phyloP scores from a whole-genome alignment of 1,284 basidiomycete genomes.

The Ustilago hordei region DNA sequence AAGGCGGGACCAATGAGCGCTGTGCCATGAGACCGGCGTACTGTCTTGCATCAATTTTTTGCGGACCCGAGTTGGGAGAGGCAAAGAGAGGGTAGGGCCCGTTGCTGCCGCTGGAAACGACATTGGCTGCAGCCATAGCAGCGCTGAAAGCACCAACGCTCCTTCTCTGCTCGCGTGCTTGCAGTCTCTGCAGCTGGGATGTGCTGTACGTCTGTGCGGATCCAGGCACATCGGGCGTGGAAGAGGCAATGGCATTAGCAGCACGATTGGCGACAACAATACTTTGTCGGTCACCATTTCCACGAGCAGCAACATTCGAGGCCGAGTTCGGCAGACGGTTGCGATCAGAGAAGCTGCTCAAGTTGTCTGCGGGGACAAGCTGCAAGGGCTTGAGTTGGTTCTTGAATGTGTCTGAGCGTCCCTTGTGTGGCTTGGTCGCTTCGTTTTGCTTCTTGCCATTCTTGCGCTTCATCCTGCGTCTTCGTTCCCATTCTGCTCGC shows the following conservation, averaged over 20 bases:
- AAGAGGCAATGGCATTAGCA: conserved; percentile 9
- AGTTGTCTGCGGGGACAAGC: conserved; percentile 48
- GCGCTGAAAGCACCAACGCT: conserved; percentile 62
- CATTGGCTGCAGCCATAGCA: conserved; percentile 56
- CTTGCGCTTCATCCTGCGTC: conserved; percentile 56
- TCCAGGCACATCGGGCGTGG: conserved; percentile 9
- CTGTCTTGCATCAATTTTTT: conserved; percentile 48
- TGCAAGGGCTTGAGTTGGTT: conserved; percentile 56
- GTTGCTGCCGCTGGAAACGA: conserved; percentile 56
- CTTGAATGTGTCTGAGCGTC: conserved; percentile 40
- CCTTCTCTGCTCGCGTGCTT: conserved; percentile 58
- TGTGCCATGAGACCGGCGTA: conserved; percentile 66
- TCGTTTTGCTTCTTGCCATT: conserved; percentile 33
- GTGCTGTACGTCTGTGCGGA: conserved; percentile 50
- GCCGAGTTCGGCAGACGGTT: conserved; percentile 10
- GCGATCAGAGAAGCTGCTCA: conserved; percentile 23
- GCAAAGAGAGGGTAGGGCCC: conserved; percentile 64
- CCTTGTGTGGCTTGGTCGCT: conserved; percentile 18
- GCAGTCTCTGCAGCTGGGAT: conserved; percentile 61
- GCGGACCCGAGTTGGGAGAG: conserved; percentile 30
- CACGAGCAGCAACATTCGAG: conserved; percentile 10
- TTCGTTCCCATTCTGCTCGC: conserved; percentile 64
- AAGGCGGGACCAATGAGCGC: conserved; percentile 65
- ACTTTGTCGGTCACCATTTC: conserved; percentile 21
- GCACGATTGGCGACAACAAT: conserved; percentile 18